Percentiles rank a stretch among this genome's conserved stretches.
Evolutionary conservation across 352 stramenopile genomes (phyloP).

Genomic region (Phytophthora europaea): DNA sequence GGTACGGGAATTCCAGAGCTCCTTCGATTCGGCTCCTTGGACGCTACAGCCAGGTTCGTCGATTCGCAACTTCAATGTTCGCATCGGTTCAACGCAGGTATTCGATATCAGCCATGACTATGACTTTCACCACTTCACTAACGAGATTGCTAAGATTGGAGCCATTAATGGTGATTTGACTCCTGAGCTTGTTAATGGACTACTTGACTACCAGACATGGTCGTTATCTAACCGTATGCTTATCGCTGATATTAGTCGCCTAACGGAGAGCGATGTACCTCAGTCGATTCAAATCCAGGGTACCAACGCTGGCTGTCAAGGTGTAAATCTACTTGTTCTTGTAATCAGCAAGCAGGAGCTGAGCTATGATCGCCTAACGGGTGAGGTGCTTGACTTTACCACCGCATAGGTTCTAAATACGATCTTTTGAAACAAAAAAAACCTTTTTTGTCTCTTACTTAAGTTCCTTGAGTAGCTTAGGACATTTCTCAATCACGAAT

Average conservation of each 20-base stretch:
- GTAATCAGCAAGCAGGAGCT: neutral
- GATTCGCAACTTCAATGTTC: slow-evolving; percentile 21
- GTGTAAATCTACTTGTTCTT: neutral
- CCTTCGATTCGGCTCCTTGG: slow-evolving; percentile 10
- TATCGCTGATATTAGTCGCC: too few species aligned
- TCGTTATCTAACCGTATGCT: neutral
- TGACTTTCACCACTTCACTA: neutral
- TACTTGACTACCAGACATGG: slow-evolving; percentile 7
- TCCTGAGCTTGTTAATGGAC: slow-evolving; percentile 5
- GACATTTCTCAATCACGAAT: slow-evolving; percentile 28
- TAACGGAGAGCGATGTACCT: too few species aligned
- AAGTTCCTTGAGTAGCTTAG: slow-evolving; percentile 23
- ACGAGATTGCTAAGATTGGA: neutral
- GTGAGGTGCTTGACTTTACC: neutral
- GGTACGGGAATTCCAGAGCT: slow-evolving; percentile 1
- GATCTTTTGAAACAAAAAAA: neutral
- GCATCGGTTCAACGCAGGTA: neutral
- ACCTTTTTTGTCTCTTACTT: neutral
- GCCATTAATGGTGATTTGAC: slow-evolving; percentile 13
- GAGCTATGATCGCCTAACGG: neutral
- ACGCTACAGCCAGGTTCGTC: slow-evolving; percentile 3
- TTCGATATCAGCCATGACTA: slow-evolving; percentile 14
- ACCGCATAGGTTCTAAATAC: neutral
- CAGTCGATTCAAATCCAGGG: too few species aligned
- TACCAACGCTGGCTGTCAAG: too few species aligned